These are phyloP conservation scores for Alloascoidea hylecoeti DNA, from an alignment of 805 yeast species.

Conservation along the genomic window DNA sequence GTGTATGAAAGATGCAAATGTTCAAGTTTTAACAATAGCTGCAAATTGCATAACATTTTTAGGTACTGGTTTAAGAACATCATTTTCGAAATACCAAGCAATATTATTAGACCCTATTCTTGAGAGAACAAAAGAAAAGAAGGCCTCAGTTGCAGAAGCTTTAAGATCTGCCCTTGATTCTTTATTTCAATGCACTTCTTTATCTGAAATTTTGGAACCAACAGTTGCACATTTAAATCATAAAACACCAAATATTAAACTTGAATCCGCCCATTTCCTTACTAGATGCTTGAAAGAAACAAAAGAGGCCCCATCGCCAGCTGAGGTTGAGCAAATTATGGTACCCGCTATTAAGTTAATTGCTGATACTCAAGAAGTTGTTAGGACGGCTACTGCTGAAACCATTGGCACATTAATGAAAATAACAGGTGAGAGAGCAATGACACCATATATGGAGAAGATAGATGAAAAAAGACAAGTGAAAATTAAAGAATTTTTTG, in stretches of 20 bases:
- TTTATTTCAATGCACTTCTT: slow-evolving; percentile 34
- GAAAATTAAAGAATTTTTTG: slow-evolving; percentile 49
- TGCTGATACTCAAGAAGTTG: slow-evolving; percentile 73
- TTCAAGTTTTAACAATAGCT: slow-evolving; percentile 72
- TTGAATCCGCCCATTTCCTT: slow-evolving; percentile 53
- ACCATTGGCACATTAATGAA: slow-evolving; percentile 73
- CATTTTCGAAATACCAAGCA: slow-evolving; percentile 39
- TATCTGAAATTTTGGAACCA: slow-evolving; percentile 44
- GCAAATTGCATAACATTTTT: slow-evolving; percentile 49
- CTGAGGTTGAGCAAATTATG: slow-evolving; percentile 45
- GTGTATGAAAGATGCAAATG: slow-evolving; percentile 77
- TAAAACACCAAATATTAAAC: slow-evolving; percentile 72
- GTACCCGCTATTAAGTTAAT: slow-evolving; percentile 46
- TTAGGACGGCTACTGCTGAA: slow-evolving; percentile 66
- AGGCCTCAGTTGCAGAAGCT: slow-evolving; percentile 61
- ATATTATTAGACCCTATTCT: slow-evolving; percentile 46
- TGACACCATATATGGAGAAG: slow-evolving; percentile 44
- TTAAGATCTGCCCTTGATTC: slow-evolving; percentile 54
- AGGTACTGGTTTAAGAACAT: slow-evolving; percentile 49
- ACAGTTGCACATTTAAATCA: slow-evolving; percentile 46
- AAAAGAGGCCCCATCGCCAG: slow-evolving; percentile 27
- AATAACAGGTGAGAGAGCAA: slow-evolving; percentile 58
- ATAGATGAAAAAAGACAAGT: slow-evolving; percentile 64
- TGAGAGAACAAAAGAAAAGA: slow-evolving; percentile 83
- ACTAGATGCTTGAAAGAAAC: slow-evolving; percentile 47